Evolutionary conservation across 2,329 filamentous ascomycete genomes (phyloP).

Genomic region (Aphanocladium album): DNA sequence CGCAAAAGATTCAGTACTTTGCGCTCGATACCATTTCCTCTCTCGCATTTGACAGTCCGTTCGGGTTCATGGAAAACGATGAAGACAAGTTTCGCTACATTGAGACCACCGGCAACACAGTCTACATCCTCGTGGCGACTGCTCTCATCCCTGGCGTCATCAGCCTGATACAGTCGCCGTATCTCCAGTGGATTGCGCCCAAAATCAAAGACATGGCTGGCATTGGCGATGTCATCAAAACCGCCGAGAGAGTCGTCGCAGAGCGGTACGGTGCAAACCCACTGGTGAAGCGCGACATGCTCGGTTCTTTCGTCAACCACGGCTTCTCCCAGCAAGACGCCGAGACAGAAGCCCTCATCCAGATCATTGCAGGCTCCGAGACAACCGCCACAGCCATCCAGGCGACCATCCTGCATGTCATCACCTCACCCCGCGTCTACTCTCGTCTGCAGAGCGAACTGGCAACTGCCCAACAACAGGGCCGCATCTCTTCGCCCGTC

Average conservation of each 20-base stretch:
- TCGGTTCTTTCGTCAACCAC: slow-evolving; percentile 33
- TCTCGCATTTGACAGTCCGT: slow-evolving; percentile 44
- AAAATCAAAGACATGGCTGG: slow-evolving; percentile 21
- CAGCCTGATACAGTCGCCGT: slow-evolving; percentile 32
- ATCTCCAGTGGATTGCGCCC: slow-evolving; percentile 34
- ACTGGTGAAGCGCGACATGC: slow-evolving; percentile 29
- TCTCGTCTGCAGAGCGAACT: slow-evolving; percentile 39
- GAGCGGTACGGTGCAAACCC: slow-evolving; percentile 25
- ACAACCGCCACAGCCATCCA: slow-evolving; percentile 46
- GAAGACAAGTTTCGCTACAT: slow-evolving; percentile 42
- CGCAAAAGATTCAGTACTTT: slow-evolving; percentile 45
- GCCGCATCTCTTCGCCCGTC: slow-evolving; percentile 15
- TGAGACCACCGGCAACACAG: slow-evolving; percentile 32
- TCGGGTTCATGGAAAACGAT: slow-evolving; percentile 43
- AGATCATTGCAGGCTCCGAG: slow-evolving; percentile 43
- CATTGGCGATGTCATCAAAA: slow-evolving; percentile 31
- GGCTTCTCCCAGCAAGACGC: slow-evolving; percentile 30
- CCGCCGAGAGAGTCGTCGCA: slow-evolving; percentile 23
- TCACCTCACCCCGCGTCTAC: slow-evolving; percentile 39
- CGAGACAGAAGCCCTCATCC: slow-evolving; percentile 35
- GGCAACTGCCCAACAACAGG: slow-evolving; percentile 18
- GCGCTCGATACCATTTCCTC: slow-evolving; percentile 51
- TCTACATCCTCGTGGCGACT: slow-evolving; percentile 39
- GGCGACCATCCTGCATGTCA: slow-evolving; percentile 41
- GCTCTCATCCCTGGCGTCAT: slow-evolving; percentile 39